Evolutionary conservation across 2,329 filamentous ascomycete species (phyloP), one percentile per base, ranked within the genome.

Genomic region (Exutisphaerella laricina): DNA sequence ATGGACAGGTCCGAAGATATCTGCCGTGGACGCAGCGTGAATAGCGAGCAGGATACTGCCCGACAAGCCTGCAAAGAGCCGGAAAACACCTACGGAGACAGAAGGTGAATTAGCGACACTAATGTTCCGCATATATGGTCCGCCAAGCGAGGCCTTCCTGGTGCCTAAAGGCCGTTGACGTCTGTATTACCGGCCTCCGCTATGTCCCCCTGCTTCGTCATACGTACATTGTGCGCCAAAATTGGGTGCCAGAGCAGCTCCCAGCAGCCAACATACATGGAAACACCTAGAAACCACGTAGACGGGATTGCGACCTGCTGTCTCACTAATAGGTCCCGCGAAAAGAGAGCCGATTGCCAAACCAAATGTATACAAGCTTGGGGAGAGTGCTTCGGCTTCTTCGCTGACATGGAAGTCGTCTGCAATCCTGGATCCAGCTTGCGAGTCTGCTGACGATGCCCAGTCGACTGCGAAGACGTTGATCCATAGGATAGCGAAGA

Each of bases 321-420:
- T 65, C 48, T 70, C 67, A 0, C 65, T 66, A 5, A 67, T 57
- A 0, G 67, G 66, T 2, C 63, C 65, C 6, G 63, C 59, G 22
- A 67, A 58, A 2, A 67, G 51, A 3, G 66, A 60, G 4, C 66
- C 67, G 12, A 59, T 46, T 3, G 60, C 66, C 25, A 67, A 57
- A 1, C 71, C 72, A 21, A 74, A 62, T 5, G 74, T 58, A 42
- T 71, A 70, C 50, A 72, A 57, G 51, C 64, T 68, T 33, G 68
- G 53, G n/a, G 51, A 55, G 6, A 59, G 40, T 4, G 54, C 48
- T 34, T 55, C 55, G 10, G 51, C 50, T 35, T 53, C 51, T 41
- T 53, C 43, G 39, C 49, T 48, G 14, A 56, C 49, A 32, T 53
- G 50, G 29, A 57, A 55, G 3, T 39, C 39, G 13, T 37, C 16